Conservation (phyloP, 2,329 filamentous ascomycete genomes). For the Drechslerella dactyloides region DNA sequence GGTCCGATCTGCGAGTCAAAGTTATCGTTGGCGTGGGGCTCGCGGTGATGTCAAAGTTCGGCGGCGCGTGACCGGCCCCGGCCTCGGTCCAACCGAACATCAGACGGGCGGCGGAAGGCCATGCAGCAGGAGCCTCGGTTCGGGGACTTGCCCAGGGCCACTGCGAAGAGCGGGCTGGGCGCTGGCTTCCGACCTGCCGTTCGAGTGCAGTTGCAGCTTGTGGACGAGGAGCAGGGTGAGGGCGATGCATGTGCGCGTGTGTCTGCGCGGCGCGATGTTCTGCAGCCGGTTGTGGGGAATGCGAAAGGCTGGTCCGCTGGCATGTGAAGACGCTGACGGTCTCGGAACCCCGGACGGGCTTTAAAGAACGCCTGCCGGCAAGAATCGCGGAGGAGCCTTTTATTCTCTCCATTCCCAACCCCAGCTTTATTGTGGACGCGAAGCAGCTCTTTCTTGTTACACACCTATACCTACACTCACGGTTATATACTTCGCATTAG, state of each 20-base stretch:
- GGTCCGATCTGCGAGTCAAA: too few relatives aligned
- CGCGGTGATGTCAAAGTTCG: not conserved
- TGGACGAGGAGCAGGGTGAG: not conserved
- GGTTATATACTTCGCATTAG: not conserved
- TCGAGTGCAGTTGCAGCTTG: not conserved
- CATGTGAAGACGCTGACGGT: slow-evolving; percentile 3
- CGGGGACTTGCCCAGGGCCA: not conserved
- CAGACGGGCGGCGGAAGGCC: not conserved
- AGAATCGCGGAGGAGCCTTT: too few relatives aligned
- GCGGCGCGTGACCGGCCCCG: not conserved
- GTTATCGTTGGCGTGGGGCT: not conserved
- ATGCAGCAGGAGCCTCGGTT: not conserved
- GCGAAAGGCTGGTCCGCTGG: not conserved
- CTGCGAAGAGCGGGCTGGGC: not conserved
- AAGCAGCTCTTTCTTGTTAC: too few relatives aligned
- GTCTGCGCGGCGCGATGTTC: too few relatives aligned
- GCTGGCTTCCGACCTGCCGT: not conserved
- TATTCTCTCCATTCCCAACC: too few relatives aligned
- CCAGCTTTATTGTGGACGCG: too few relatives aligned
- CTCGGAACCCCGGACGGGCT: not conserved
- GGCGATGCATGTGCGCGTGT: not conserved
- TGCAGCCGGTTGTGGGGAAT: not conserved
- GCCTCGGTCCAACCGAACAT: slow-evolving; percentile 3
- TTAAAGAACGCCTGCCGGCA: too few relatives aligned
- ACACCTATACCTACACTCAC: not conserved